Evolutionary conservation across 768 basidiomycete genomes (phyloP), one percentile per base, ranked within the genome.

Genomic region (Rhodotorula babjevae): DNA sequence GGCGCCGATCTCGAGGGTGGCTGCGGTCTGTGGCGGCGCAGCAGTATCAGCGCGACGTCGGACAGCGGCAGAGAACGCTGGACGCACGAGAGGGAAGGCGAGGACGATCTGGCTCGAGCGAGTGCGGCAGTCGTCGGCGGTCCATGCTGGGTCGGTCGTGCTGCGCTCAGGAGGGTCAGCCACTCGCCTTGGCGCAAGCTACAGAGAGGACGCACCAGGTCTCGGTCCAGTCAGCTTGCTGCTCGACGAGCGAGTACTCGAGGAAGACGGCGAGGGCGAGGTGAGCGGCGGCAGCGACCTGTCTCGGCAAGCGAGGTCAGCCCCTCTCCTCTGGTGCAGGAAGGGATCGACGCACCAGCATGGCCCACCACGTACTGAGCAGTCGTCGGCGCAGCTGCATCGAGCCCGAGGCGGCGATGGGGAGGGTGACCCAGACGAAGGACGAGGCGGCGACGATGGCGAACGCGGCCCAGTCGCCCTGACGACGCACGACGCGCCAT

Each of bases 371-470:
- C 29, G 27, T 44, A 2, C 18, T 29, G 11, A n/a, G 29, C 53
- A 29, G 29, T 14, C 53, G 27, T 55, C 15, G 53, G 11, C n/a
- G 14, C 27, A n/a, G n/a, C 15, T 25, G 16, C 15, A 65, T 14
- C 16, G 53, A 56, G 2, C 52, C 29, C 5, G 29, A 11, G 2
- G 64, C 64, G 0, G 33, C 56, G 21, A 65, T 31, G 2, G 65
- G 47, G 23, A 65, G 29, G 19, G 61, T 29, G 25, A 71, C 18
- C 70, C 70, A 71, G 23, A 33, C 33, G 44, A 71, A 67, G 10
- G 53, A 15, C 2, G 42, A 10, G 25, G 50, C 16, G 6, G 65
- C 70, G 44, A 58, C 44, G 3, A 71, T 21, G 12, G 53, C 53
- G n/a, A 71, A 63, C 1, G 70, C 64, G 44, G 53, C 61, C 46